Evolutionary conservation across 1,139 yeast genomes (phyloP), one percentile per base, ranked within the genome.

Genomic region (Taiozyma sp.): DNA sequence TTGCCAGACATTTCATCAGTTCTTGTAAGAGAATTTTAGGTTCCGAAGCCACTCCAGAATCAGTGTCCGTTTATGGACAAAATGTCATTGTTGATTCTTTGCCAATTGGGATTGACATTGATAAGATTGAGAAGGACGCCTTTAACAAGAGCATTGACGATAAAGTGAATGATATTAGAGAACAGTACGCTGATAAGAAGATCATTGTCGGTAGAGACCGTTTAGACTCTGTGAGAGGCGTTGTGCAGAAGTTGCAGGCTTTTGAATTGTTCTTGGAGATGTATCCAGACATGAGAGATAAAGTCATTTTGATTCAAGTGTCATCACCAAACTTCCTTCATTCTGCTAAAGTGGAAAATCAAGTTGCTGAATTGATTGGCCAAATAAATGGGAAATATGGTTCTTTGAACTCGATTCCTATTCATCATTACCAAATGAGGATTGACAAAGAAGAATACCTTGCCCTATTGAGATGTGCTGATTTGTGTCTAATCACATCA

Each of bases 201-300:
- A 78, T 88, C 53, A 85, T 88, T 57, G 83, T 88, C 44, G 96
- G 96, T 35, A 80, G 96, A 67, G 96, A 88, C 64, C 70, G 95
- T 51, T 74, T 88, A 51, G 95, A 88, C 62, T 71, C 83, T 11
- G 95, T 87, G 24, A 77, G 95, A 57, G 96, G 96, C 32, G 93
- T 88, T 40, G 80, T 84, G 6, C 95, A 88, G 65, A 88, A 88
- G 62, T 67, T 88, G 45, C 85, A 86, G 66, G 95, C 95, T 0
- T 87, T 82, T 66, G 93, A 85, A 59, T 80, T 83, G 71, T 88
- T 93, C 60, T 73, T 93, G 58, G 88, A 85, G 53, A 82, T 88
- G 85, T 90, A 82, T 62, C 99, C 99, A 1, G 91, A 89, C 61
- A 89, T 96, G 95, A 76, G 87, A 54, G 90, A 85, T 43, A 81